Percentiles rank a stretch among this genome's conserved stretches.
phyloP scores from a whole-genome alignment of 2,329 filamentous ascomycete genomes.

The Fulvia fulva region DNA sequence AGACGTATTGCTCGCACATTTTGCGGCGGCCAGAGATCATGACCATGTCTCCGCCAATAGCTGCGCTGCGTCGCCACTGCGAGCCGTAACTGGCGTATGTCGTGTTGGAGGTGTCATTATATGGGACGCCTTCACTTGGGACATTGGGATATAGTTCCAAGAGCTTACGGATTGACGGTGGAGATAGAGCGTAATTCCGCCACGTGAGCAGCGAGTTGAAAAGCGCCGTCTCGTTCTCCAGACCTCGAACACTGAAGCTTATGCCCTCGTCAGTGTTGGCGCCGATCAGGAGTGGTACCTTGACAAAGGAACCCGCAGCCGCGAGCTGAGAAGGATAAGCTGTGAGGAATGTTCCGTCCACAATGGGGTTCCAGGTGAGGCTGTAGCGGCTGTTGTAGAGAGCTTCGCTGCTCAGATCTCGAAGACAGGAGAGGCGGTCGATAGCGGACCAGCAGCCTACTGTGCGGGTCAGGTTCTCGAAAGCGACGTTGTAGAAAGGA shows the following conservation, averaged over 20 bases:
- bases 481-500: background rate
- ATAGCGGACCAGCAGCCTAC: background rate
- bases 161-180: background rate
- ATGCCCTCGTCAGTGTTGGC: constrained; percentile 50
- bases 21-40: background rate
- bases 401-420: background rate
- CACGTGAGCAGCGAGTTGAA: background rate
- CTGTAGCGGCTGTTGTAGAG: background rate
- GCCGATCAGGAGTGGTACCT: constrained; percentile 47
- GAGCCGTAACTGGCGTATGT: background rate
- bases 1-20: background rate
- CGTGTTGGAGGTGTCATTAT: background rate
- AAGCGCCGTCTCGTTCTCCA: background rate
- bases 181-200: background rate
- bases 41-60: background rate
- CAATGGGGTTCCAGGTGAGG: constrained; percentile 20
- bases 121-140: background rate
- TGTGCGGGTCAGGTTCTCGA: background rate
- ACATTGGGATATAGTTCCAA: background rate
- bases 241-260: constrained; percentile 39
- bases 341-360: constrained; percentile 48
- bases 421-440: background rate
- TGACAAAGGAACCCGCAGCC: constrained; percentile 39
- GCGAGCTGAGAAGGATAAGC: constrained; percentile 47
- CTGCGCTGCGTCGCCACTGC: background rate